Evolutionary conservation across 495 filamentous ascomycete genomes (phyloP).

Genomic region (Talaromyces trachyspermus): DNA sequence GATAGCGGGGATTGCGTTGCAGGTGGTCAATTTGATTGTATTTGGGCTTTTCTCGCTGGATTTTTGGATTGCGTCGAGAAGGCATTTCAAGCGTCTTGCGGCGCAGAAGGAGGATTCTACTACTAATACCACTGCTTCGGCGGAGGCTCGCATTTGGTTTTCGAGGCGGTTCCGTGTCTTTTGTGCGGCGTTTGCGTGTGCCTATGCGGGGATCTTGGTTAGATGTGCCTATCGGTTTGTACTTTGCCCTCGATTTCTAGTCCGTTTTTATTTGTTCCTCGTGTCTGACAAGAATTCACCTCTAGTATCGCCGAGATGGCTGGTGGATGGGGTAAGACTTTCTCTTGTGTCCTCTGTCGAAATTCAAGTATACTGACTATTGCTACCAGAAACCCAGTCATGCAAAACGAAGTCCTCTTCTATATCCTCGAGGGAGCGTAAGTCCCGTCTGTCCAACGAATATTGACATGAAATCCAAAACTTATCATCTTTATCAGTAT

Average conservation of each 20-base stretch:
- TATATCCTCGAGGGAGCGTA: slow-evolving; percentile 54
- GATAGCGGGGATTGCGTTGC: slow-evolving; percentile 63
- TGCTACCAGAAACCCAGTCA: slow-evolving; percentile 42
- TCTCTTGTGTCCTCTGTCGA: neutral
- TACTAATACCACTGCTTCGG: too few species aligned
- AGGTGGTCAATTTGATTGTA: slow-evolving; percentile 55
- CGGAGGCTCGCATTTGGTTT: slow-evolving; percentile 7
- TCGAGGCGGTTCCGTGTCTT: slow-evolving; percentile 45
- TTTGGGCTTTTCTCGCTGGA: slow-evolving; percentile 47
- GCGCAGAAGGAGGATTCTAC: slow-evolving; percentile 28
- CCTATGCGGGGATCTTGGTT: slow-evolving; percentile 54
- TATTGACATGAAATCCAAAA: neutral
- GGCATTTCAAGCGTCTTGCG: slow-evolving; percentile 22
- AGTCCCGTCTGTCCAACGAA: slow-evolving; percentile 13
- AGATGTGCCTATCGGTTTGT: slow-evolving; percentile 60
- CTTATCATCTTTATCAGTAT: slow-evolving; percentile 26
- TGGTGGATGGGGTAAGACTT: slow-evolving; percentile 51
- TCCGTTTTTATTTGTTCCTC: too few species aligned
- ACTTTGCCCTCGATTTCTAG: too few species aligned
- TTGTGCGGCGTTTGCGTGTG: slow-evolving; percentile 40
- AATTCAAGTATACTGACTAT: neutral
- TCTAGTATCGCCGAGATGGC: slow-evolving; percentile 56
- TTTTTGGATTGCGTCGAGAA: slow-evolving; percentile 40
- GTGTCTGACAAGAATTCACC: too few species aligned
- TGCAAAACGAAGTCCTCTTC: slow-evolving; percentile 59